Evolutionary conservation across 2,329 filamentous ascomycete genomes (phyloP), one percentile per base, ranked within the genome.

Genomic region (Xylaria sp.): DNA sequence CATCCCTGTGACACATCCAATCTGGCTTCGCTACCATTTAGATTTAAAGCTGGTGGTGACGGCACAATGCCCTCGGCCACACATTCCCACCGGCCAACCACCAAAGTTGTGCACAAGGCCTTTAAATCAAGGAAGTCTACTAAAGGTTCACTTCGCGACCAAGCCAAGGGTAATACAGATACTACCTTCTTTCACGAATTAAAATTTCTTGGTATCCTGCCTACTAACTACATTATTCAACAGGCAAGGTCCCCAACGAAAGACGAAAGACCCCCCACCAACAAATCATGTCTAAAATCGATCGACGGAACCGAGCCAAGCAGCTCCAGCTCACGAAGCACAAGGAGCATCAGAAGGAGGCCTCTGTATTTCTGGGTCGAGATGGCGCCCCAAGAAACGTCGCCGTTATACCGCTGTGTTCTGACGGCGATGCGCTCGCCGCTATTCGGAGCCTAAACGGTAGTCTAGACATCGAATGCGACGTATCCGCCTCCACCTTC

Each of bases 211-310:
- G 4, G 3, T 14, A 36, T 21, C 11, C 19, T 17, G 32, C n/a
- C n/a, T 39, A 5, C 53, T 39, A 14, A 21, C 30, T 32, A 56
- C 59, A 30, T 64, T 19, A 0, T 19, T 34, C 48, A 34, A 45
- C 66, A 96, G 93, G 94, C 78, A 96, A 96, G 81, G 87, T 95
- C 58, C 91, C 69, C 85, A 85, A 75, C 90, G 95, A 77, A 96
- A 93, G 81, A 97, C 95, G 30, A 77, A 97, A 93, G 81, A 97
- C 95, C 17, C 93, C 93, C 64, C 93, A 97, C 80, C 96, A 99
- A 80, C 93, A 97, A 83, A 89, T 98, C 82, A 95, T 98, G 93
- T 97, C 94, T 67, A 99, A 98, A 82, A 88, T 99, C 79, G 94
- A 97, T 81, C 92, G 96, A 68, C 90, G 93, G 75, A 98, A 99